Percentiles rank a stretch among this genome's conserved stretches.
These are phyloP conservation scores for Aureobasidium sp. DNA, from an alignment of 2,329 filamentous ascomycete species.

Conservation along the genomic window DNA sequence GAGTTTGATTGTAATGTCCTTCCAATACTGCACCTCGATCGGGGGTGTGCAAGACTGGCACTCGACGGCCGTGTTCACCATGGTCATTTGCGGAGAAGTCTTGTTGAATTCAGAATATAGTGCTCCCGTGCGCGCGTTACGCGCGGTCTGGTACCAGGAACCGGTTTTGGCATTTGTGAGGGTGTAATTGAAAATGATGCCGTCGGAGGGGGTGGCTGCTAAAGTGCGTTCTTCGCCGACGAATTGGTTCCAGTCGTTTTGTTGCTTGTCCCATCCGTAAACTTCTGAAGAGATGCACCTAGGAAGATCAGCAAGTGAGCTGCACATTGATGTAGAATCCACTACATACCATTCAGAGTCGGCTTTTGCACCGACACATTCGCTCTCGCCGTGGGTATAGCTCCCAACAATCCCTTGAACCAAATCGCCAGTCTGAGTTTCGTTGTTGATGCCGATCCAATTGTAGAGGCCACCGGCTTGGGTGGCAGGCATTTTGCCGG, in stretches of 20 bases:
- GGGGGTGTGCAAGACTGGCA: conserved; percentile 15
- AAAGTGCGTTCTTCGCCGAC: conserved; percentile 22
- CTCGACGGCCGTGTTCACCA: conserved; percentile 16
- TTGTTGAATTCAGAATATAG: conserved; percentile 10
- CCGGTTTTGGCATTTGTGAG: conserved; percentile 22
- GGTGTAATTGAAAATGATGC: conserved; percentile 25
- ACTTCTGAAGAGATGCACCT: conserved; percentile 25
- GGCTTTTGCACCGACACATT: conserved; percentile 21
- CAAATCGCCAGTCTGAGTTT: conserved; percentile 23
- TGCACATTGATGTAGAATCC: background rate
- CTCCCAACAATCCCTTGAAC: conserved; percentile 21
- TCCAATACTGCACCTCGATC: conserved; percentile 12
- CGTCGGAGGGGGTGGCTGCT: conserved; percentile 22
- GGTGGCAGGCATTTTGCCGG: conserved; percentile 23
- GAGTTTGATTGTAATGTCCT: conserved; percentile 17
- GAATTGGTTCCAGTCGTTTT: conserved; percentile 20
- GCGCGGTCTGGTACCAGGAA: conserved; percentile 22
- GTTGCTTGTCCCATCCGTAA: conserved; percentile 20
- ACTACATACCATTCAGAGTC: conserved; percentile 21
- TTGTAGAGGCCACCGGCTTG: conserved; percentile 24
- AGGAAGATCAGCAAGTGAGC: background rate
- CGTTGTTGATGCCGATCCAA: conserved; percentile 26
- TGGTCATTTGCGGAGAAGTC: conserved; percentile 7
- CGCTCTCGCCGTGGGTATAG: conserved; percentile 22
- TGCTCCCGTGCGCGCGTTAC: conserved; percentile 2